Conservation (phyloP, 352 stramenopile species). For the Pythium grandisporangium region DNA sequence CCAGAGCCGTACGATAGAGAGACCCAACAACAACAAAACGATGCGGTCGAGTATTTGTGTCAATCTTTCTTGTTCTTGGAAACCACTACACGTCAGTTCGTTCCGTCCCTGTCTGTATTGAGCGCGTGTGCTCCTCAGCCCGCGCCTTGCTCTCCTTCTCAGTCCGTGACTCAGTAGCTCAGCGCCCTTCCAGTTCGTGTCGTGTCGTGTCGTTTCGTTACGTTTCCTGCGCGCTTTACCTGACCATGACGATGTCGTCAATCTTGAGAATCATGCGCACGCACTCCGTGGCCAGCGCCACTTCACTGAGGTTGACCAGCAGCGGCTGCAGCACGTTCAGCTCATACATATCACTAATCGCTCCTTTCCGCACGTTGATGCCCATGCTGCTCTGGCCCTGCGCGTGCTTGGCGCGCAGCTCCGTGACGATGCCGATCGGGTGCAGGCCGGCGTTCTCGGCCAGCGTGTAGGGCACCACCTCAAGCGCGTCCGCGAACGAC, state of each 20-base stretch:
- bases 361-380: slow-evolving; percentile 95
- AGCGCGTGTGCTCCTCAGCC: too few relatives aligned
- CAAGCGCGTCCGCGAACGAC: slow-evolving; percentile 95
- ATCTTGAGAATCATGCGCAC: slow-evolving; percentile 99
- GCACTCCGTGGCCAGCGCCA: slow-evolving; percentile 97
- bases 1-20: too few relatives aligned
- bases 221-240: slow-evolving; percentile 54
- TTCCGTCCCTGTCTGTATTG: too few relatives aligned
- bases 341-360: slow-evolving; percentile 98
- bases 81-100: too few relatives aligned
- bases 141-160: too few relatives aligned
- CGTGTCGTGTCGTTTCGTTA: too few relatives aligned
- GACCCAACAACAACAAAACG: too few relatives aligned
- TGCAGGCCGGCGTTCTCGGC: slow-evolving; percentile 99
- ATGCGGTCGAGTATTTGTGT: too few relatives aligned
- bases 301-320: slow-evolving; percentile 96
- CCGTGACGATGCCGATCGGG: slow-evolving; percentile 98
- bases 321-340: slow-evolving; percentile 98
- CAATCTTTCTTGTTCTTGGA: too few relatives aligned
- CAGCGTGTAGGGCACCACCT: slow-evolving; percentile 99
- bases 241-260: slow-evolving; percentile 98
- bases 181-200: too few relatives aligned
- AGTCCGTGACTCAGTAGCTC: too few relatives aligned
- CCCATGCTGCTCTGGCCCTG: slow-evolving; percentile 89
- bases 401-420: slow-evolving; percentile 91